These are phyloP conservation scores for Metroxylon sagu DNA, from an alignment of 176 grass and related monocot species.

Conservation along the genomic window DNA sequence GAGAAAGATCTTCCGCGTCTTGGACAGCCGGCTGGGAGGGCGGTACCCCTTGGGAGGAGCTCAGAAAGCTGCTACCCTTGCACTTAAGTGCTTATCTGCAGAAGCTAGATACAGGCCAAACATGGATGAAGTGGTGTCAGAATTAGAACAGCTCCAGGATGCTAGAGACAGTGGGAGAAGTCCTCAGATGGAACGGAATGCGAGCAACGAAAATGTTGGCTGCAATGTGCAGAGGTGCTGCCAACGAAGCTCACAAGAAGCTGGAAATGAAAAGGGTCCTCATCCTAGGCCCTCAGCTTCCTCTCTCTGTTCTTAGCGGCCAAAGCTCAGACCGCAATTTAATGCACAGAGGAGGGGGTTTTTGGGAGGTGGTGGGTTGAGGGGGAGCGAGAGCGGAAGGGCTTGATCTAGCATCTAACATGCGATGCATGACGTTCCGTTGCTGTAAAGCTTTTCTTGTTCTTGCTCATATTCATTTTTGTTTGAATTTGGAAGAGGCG, in stretches of 20 bases:
- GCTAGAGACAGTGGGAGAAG: constrained; percentile 19
- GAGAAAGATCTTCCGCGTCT: constrained; percentile 32
- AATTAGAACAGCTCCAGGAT: constrained; percentile 46
- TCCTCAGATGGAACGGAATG: background rate
- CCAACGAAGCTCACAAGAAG: too few species aligned
- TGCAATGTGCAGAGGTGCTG: background rate
- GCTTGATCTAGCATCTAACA: constrained; percentile 1
- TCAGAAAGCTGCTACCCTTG: constrained; percentile 32
- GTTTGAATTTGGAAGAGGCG: too few species aligned
- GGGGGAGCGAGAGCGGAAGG: too few species aligned
- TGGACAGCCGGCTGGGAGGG: constrained; percentile 41
- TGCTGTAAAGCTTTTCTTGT: constrained; percentile 16
- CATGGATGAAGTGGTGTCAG: constrained; percentile 45
- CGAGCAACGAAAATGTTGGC: background rate
- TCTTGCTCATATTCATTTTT: background rate
- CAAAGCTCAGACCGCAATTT: too few species aligned
- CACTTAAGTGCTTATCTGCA: constrained; percentile 39
- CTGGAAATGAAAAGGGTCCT: too few species aligned
- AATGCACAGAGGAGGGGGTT: too few species aligned
- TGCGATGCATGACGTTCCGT: background rate
- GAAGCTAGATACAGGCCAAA: constrained; percentile 39
- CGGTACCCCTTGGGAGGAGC: constrained; percentile 45
- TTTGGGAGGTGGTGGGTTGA: too few species aligned
- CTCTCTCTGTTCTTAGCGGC: too few species aligned
- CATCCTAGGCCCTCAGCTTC: too few species aligned